Evolutionary conservation across 2,329 filamentous ascomycete genomes (phyloP).

Genomic region (Leptographium radiaticola): DNA sequence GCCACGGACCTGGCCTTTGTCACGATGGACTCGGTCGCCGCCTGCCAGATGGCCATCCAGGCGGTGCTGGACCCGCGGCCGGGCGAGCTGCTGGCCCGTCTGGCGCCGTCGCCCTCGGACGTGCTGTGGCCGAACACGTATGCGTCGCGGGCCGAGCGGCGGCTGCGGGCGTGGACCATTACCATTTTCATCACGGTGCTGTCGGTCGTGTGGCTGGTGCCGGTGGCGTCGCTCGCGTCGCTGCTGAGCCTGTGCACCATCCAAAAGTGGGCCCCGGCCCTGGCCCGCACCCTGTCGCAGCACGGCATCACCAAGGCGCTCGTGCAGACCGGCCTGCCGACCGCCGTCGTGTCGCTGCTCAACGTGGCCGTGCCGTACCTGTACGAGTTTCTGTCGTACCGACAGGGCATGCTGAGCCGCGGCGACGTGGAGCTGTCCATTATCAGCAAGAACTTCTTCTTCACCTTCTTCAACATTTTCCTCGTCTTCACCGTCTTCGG

Average conservation of each 20-base stretch:
- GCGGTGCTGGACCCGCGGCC: slow-evolving; percentile 86
- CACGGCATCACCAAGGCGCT: slow-evolving; percentile 63
- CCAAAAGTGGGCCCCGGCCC: slow-evolving; percentile 52
- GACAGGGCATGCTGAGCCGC: slow-evolving; percentile 89
- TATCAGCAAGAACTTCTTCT: slow-evolving; percentile 98
- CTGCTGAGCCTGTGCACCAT: slow-evolving; percentile 75
- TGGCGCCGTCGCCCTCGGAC: slow-evolving; percentile 78
- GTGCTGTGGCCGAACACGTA: slow-evolving; percentile 97
- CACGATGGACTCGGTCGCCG: slow-evolving; percentile 91
- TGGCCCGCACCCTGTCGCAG: slow-evolving; percentile 53
- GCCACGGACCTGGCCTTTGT: slow-evolving; percentile 84
- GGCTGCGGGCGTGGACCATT: slow-evolving; percentile 69
- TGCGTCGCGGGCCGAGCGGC: slow-evolving; percentile 56
- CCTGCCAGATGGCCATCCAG: slow-evolving; percentile 91
- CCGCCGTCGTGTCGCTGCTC: slow-evolving; percentile 70
- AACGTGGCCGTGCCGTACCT: slow-evolving; percentile 86
- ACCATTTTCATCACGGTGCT: slow-evolving; percentile 72
- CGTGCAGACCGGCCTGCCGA: slow-evolving; percentile 79
- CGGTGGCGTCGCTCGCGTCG: slow-evolving; percentile 67
- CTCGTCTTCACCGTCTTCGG: slow-evolving; percentile 84
- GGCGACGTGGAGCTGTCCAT: slow-evolving; percentile 89
- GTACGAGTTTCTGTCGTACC: slow-evolving; percentile 84
- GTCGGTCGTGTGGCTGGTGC: slow-evolving; percentile 76
- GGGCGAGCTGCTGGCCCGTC: slow-evolving; percentile 69
- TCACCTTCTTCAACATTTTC: slow-evolving; percentile 98